Base-by-base conservation (phyloP, 2,329 filamentous ascomycete genomes). In the Polytolypa hystricis region DNA sequence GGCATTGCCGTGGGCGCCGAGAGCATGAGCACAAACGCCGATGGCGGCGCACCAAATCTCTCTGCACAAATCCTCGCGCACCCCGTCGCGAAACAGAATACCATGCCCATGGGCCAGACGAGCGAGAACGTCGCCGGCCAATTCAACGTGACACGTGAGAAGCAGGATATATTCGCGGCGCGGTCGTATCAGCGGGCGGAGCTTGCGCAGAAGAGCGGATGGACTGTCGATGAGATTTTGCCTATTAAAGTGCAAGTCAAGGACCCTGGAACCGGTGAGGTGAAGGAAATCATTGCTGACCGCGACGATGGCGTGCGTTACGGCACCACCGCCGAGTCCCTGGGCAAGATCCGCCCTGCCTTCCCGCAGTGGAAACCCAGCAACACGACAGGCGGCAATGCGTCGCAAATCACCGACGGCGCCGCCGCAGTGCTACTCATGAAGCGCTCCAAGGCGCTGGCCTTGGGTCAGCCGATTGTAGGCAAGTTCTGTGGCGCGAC, bases 41-140 rank as follows among this genome's bases (percentile, higher is more conserved):
- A 87, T 27, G 83, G 84, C 17, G 69, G 67, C 17, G 85, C 87
- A 40, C 73, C 79, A 40, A 84, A 93, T 60, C 89, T 94, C 72
- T 86, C 81, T 16, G 79, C 86, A 37, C 69, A 80, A 36, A 76
- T 95, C 48, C 77, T 87, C 53, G 69, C 67, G 42, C 73, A 86
- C 66, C 73, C 75, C 39, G 75, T 87, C 55, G 77, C 85, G 11
- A 81, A 80, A 48, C 89, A 93, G 70, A 95, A 89, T 73, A 87
- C 84, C 64, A 85, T 94, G 14, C 78, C 84, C 54, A 95, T 95
- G 87, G 87, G 87, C 43, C 74, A 84, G 27, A 73, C 93, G 25
- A 93, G 84, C n/a, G 87, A 95, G 65, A 67, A 86, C 52, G 93
- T 95, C 77, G 87, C 87, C 36, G 77, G 79, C 57, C 83, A 85